Percentiles rank a stretch among this genome's conserved stretches.
These are phyloP conservation scores for Kodamaea anthophila DNA, from an alignment of 1,139 yeast species.

Conservation along the genomic window DNA sequence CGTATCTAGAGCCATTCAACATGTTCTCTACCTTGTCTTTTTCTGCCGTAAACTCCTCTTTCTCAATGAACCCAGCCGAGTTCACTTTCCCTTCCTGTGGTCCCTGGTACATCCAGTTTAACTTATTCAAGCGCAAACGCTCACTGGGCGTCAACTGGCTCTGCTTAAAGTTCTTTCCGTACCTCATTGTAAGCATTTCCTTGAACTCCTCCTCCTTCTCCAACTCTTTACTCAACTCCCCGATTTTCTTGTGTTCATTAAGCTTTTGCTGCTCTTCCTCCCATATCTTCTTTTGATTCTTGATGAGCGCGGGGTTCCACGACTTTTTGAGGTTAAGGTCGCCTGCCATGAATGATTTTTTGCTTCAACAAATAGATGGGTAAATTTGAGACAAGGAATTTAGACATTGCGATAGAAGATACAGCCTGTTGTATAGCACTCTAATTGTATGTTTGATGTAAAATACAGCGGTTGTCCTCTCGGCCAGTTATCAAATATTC, in stretches of 20 bases:
- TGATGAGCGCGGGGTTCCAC: conserved; percentile 88
- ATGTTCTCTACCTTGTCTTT: conserved; percentile 30
- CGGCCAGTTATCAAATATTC: too few relatives aligned
- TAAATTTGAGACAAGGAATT: neutral
- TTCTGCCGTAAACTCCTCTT: conserved; percentile 31
- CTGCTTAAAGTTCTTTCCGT: conserved; percentile 25
- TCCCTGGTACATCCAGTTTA: conserved; percentile 86
- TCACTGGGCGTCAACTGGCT: conserved; percentile 28
- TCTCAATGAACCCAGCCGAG: conserved; percentile 28
- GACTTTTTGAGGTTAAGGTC: conserved; percentile 87
- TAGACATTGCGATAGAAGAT: too few relatives aligned
- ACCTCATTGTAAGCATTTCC: conserved; percentile 51
- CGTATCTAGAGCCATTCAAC: conserved; percentile 17
- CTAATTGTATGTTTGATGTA: too few relatives aligned
- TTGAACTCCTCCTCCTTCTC: conserved; percentile 58
- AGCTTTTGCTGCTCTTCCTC: conserved; percentile 72
- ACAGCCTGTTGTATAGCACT: too few relatives aligned
- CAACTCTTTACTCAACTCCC: conserved; percentile 61
- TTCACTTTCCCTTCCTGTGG: conserved; percentile 16
- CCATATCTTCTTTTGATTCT: conserved; percentile 86
- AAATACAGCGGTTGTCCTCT: too few relatives aligned
- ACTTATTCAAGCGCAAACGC: conserved; percentile 42
- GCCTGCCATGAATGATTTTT: conserved; percentile 71
- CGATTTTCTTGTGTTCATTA: conserved; percentile 60
- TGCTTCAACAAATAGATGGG: too few relatives aligned